Evolutionary conservation across 257 asterid genomes (phyloP).

Genomic region (Plectranthus barbatus): DNA sequence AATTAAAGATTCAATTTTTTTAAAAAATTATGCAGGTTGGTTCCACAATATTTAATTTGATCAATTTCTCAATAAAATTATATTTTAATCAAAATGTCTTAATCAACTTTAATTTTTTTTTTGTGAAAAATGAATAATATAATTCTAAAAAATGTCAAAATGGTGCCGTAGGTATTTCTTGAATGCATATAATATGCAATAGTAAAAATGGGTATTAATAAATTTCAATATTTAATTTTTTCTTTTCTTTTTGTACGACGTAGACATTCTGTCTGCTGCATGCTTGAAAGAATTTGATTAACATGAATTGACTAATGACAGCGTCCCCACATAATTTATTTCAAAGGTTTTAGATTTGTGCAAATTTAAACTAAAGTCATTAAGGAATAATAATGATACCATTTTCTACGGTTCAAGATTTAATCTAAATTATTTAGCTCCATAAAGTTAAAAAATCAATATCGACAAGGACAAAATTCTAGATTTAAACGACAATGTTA

Average conservation of each 20-base stretch:
- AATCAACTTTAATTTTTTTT: too few species aligned
- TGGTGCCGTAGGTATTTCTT: too few species aligned
- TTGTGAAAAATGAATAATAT: too few species aligned
- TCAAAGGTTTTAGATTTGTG: background rate
- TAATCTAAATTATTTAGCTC: background rate
- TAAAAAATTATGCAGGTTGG: too few species aligned
- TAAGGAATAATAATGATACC: background rate
- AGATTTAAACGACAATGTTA: background rate
- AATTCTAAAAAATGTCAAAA: too few species aligned
- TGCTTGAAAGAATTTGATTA: background rate
- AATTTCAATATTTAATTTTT: background rate
- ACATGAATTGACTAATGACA: background rate
- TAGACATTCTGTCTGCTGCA: conserved; percentile 6
- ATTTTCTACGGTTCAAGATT: background rate
- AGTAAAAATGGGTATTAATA: too few species aligned
- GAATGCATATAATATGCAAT: too few species aligned
- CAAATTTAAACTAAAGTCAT: background rate
- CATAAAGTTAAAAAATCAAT: background rate
- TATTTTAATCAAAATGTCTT: too few species aligned
- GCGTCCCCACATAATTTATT: background rate
- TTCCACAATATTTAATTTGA: too few species aligned
- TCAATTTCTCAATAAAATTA: too few species aligned
- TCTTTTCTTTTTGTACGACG: conserved; percentile 1
- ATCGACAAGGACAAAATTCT: background rate
- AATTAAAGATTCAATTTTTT: too few species aligned